Evolutionary conservation across 2,329 filamentous ascomycete species (phyloP).

Genomic region (Tolypocladium pustulatum): DNA sequence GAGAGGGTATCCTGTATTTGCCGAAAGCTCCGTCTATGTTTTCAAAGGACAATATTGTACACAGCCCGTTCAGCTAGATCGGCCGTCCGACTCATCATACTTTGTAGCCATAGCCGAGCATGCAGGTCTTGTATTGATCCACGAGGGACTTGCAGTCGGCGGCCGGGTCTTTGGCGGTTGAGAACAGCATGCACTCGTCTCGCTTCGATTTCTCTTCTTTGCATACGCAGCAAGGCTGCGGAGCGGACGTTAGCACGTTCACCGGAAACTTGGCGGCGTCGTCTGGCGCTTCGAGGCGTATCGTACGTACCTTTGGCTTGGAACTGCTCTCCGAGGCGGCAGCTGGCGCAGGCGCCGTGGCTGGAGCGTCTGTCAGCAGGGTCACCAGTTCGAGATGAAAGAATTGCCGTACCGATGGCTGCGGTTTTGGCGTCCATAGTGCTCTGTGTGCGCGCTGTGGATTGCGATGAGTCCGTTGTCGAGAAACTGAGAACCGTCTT

Average conservation of each 20-base stretch:
- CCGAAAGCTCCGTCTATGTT: conserved; percentile 5
- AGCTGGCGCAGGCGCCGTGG: neutral
- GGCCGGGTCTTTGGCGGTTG: conserved; percentile 69
- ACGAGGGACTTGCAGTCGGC: conserved; percentile 76
- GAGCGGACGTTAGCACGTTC: neutral
- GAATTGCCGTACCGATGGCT: conserved; percentile 13
- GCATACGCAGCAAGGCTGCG: conserved; percentile 92
- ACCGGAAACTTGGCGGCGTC: conserved; percentile 1
- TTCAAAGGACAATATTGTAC: conserved; percentile 11
- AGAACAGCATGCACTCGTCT: conserved; percentile 99
- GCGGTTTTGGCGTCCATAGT: conserved; percentile 22
- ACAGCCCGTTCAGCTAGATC: conserved; percentile 2
- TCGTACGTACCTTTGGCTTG: conserved; percentile 34
- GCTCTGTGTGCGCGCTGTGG: conserved; percentile 1
- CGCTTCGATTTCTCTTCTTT: conserved; percentile 85
- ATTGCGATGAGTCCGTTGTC: neutral
- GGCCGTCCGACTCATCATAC: conserved; percentile 30
- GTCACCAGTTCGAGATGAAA: neutral
- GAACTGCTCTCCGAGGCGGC: conserved; percentile 19
- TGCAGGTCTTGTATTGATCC: conserved; percentile 79
- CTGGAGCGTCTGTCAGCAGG: neutral
- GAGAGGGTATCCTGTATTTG: conserved; percentile 3
- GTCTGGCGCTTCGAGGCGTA: neutral
- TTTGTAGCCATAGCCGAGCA: conserved; percentile 88
- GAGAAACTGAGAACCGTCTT: conserved; percentile 3